phyloP scores from a whole-genome alignment of 768 basidiomycete species.

The Naematelia encephala region DNA sequence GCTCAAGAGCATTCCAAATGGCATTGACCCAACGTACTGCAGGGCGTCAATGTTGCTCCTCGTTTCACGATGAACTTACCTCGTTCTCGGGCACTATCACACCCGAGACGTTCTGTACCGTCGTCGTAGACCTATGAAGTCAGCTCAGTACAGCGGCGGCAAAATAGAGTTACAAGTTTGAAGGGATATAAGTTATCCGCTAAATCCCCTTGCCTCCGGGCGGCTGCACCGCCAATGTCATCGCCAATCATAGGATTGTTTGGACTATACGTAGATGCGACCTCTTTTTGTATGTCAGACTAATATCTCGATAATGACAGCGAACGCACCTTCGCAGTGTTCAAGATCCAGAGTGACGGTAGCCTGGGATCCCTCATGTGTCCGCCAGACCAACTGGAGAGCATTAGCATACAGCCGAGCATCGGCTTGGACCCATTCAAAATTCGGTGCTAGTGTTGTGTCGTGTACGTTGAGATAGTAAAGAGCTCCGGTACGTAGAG shows the following conservation, averaged over 20 bases:
- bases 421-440: conserved; percentile 81
- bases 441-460: conserved; percentile 55
- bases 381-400: conserved; percentile 81
- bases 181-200: conserved; percentile 78
- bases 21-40: conserved; percentile 82
- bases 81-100: conserved; percentile 81
- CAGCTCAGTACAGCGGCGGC: neutral
- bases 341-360: conserved; percentile 81
- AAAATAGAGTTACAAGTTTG: conserved; percentile 57
- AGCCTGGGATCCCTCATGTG: conserved; percentile 74
- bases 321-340: conserved; percentile 59
- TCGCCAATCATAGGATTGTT: conserved; percentile 74
- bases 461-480: conserved; percentile 95
- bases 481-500: conserved; percentile 74
- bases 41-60: conserved; percentile 9
- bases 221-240: conserved; percentile 83
- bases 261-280: conserved; percentile 76
- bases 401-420: conserved; percentile 67
- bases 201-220: conserved; percentile 55
- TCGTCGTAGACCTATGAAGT: conserved; percentile 64
- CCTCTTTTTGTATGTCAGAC: conserved; percentile 53
- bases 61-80: conserved; percentile 19
- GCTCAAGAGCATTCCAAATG: conserved; percentile 64
- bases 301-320: neutral
- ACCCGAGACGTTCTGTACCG: conserved; percentile 80